Evolutionary conservation across 352 stramenopile species (phyloP).

Genomic region (Aphanomyces stellatus): DNA sequence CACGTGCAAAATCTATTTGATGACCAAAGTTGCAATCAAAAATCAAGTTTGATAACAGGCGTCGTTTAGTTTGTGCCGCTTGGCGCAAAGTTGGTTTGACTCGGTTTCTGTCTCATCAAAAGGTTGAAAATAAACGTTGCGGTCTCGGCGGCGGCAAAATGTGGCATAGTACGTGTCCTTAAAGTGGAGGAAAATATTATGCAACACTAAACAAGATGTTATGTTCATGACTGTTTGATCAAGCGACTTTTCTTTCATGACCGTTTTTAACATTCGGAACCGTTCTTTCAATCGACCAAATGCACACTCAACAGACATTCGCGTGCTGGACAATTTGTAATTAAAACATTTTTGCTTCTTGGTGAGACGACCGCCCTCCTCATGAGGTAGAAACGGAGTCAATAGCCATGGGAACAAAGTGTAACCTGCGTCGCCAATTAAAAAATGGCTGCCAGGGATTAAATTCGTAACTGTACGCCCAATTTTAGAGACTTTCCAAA

Average conservation of each 20-base stretch:
- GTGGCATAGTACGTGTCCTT: neutral
- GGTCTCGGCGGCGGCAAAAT: neutral
- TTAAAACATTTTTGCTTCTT: neutral
- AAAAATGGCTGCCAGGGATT: neutral
- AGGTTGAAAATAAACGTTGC: neutral
- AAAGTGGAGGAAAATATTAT: conserved; percentile 1
- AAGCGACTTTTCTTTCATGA: neutral
- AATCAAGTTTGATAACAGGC: neutral
- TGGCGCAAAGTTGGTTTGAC: neutral
- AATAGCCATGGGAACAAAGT: conserved; percentile 9
- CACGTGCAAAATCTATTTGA: neutral
- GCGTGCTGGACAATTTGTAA: neutral
- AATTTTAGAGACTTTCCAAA: neutral
- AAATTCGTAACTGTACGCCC: neutral
- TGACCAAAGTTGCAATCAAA: neutral
- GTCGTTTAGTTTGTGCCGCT: neutral
- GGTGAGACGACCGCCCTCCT: neutral
- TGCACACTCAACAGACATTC: conserved; percentile 6
- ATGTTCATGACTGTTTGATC: neutral
- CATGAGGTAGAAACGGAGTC: neutral
- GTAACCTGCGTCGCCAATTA: neutral
- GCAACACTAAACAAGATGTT: neutral
- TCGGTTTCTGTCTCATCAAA: neutral
- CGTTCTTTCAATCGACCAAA: conserved; percentile 2
- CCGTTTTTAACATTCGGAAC: neutral